These are phyloP conservation scores for Gypsophila paniculata DNA, from an alignment of 179 eudicot species.

Conservation along the genomic window DNA sequence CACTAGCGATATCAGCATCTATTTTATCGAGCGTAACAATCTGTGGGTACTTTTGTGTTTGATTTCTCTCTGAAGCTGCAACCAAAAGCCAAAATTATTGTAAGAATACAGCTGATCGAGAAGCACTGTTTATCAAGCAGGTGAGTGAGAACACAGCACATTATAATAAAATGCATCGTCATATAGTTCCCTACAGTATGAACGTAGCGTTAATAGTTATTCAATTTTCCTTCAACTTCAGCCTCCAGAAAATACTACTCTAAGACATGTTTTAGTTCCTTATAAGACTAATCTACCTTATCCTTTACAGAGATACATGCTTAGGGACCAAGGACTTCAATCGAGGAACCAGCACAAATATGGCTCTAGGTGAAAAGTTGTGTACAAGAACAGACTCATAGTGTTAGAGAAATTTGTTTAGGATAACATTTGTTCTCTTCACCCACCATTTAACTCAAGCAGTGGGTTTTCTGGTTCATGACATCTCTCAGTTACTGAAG, in stretches of 20 bases:
- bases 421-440: neutral
- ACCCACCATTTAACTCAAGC: constrained; percentile 31
- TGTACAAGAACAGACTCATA: constrained; percentile 1
- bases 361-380: neutral
- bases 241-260: neutral
- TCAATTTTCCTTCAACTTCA: neutral
- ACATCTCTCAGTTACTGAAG: constrained; percentile 26
- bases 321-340: constrained; percentile 9
- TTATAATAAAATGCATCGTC: neutral
- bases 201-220: neutral
- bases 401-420: neutral
- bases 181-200: constrained; percentile 1
- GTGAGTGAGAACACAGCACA: neutral
- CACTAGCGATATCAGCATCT: constrained; percentile 25
- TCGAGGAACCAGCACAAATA: neutral
- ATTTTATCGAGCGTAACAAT: constrained; percentile 25
- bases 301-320: neutral
- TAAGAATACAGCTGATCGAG: neutral
- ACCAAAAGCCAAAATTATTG: neutral
- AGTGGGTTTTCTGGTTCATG: constrained; percentile 27
- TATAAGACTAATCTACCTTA: neutral
- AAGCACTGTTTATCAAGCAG: neutral
- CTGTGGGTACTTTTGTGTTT: constrained; percentile 24
- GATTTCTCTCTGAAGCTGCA: constrained; percentile 17
- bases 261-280: neutral